Base-by-base conservation (phyloP, 257 asterid species). In the Mitragyna speciosa region DNA sequence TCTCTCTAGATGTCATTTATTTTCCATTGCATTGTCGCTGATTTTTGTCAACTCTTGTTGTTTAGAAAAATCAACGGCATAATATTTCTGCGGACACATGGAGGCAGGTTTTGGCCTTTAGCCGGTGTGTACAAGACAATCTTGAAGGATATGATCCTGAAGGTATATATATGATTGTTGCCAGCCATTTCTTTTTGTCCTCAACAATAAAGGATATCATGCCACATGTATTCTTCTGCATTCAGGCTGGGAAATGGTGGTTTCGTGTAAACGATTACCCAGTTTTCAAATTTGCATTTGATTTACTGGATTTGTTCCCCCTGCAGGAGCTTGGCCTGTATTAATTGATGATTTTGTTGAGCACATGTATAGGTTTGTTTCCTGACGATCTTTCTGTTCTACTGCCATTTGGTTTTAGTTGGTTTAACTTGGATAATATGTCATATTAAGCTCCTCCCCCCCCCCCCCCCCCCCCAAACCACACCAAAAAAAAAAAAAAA, bases 251-350 rank as follows among this genome's bases (percentile, higher is more conserved):
- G 43, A 52, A 56, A 36, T 22, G 51, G 45, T 78, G 33, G 30
- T 31, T 22, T 36, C 69, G 64, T 19, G 31, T 49, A 47, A 80
- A 4, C 43, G 39, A 10, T 49, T 41, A 17, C 68, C 28, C 3
- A 12, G 76, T 73, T 68, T 81, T 75, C 56, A 77, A 76, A 52
- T 45, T 83, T 70, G 47, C 36, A 69, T 79, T 72, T 28, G 24
- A 77, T 70, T 82, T 76, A 47, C 68, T 76, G 52, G 30, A 52
- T 73, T 36, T 30, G 64, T 61, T 20, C 66, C 39, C 59, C 70
- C 61, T 39, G 75, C 95, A 96, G 99, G 99, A 88, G 97, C 99
- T 20, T 96, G 99, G 98, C 99, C 99, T 26, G 86, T 94, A 81
- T 87, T 96, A 79, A 89, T 96, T 79, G 99, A 96, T 84, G 99